phyloP scores from a whole-genome alignment of 1,284 basidiomycete species.

The Wallemia hederae region DNA sequence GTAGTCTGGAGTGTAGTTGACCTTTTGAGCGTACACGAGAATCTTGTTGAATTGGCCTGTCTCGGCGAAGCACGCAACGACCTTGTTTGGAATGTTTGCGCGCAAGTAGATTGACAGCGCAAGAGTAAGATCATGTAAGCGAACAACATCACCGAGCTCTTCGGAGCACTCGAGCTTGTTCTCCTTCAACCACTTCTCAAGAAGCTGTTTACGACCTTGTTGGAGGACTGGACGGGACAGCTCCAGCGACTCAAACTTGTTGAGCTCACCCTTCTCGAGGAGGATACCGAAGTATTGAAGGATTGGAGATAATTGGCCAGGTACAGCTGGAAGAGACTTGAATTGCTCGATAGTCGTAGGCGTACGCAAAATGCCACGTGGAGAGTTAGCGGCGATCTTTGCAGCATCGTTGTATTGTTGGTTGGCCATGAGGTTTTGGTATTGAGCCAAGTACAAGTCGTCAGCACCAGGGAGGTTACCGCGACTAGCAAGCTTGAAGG shows the following conservation, averaged over 20 bases:
- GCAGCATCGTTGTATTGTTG: constrained; percentile 90
- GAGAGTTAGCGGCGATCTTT: constrained; percentile 92
- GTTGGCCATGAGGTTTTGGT: constrained; percentile 66
- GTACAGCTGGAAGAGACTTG: constrained; percentile 71
- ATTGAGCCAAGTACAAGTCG: constrained; percentile 86
- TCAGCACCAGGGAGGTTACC: constrained; percentile 95
- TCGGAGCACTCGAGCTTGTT: constrained; percentile 99
- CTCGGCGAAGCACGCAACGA: constrained; percentile 94
- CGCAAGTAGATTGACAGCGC: constrained; percentile 96
- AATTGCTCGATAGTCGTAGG: constrained; percentile 90
- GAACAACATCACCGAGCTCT: constrained; percentile 92
- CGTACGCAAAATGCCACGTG: constrained; percentile 81
- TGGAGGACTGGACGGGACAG: constrained; percentile 83
- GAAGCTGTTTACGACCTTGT: constrained; percentile 84
- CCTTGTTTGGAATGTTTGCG: constrained; percentile 96
- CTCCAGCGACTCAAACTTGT: constrained; percentile 86
- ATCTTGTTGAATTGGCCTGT: constrained; percentile 98
- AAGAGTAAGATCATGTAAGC: constrained; percentile 83
- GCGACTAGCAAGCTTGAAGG: constrained; percentile 89
- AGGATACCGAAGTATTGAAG: constrained; percentile 96
- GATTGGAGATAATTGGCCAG: constrained; percentile 81
- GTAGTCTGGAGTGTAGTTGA: constrained; percentile 81
- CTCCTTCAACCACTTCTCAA: constrained; percentile 99
- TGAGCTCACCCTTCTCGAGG: constrained; percentile 88
- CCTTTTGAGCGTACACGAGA: constrained; percentile 89